Evolutionary conservation across 495 filamentous ascomycete genomes (phyloP).

Genomic region (Aspergillus bridgeri): DNA sequence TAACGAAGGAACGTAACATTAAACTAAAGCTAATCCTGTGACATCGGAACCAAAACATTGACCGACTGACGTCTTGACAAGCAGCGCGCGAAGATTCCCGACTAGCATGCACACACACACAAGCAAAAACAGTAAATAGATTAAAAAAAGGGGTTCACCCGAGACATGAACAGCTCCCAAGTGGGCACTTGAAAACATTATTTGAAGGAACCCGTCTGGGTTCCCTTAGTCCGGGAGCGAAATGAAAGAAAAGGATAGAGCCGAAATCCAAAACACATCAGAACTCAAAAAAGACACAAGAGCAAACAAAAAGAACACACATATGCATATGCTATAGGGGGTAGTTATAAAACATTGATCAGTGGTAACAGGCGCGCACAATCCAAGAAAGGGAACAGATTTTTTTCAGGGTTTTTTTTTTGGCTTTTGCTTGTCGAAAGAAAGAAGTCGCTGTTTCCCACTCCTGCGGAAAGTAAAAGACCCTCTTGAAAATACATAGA

Average conservation of each 20-base stretch:
- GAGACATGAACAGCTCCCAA: neutral
- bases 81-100: neutral
- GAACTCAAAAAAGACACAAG: neutral
- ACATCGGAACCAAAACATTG: neutral
- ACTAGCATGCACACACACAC: neutral
- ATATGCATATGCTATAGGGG: neutral
- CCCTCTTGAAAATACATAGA: neutral
- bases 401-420: neutral
- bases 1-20: neutral
- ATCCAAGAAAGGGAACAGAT: neutral
- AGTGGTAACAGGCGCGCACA: neutral
- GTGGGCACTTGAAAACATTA: neutral
- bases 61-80: neutral
- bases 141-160: neutral
- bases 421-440: neutral
- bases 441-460: neutral
- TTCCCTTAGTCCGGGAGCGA: neutral
- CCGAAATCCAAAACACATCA: neutral
- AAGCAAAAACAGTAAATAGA: neutral
- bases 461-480: neutral
- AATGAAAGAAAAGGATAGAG: neutral
- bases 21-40: neutral
- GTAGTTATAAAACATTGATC: neutral
- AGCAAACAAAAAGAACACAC: neutral
- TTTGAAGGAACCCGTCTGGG: too few relatives aligned